phyloP scores from a whole-genome alignment of 2,329 filamentous ascomycete species.

The Graphilbum fragrans region DNA sequence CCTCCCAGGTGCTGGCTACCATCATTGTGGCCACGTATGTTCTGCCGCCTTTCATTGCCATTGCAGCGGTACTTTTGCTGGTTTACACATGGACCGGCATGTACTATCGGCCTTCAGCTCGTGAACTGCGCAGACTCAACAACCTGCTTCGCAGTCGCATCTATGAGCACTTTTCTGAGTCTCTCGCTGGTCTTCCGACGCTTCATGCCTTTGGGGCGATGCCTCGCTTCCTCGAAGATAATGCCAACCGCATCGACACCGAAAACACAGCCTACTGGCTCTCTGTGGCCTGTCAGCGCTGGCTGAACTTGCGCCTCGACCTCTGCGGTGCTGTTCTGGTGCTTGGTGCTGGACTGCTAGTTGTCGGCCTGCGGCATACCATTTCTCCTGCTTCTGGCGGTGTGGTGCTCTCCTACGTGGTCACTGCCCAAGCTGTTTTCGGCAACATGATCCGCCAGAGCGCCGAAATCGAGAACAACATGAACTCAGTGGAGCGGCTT shows the following conservation, averaged over 20 bases:
- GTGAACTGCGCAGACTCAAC: constrained; percentile 87
- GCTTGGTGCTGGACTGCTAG: constrained; percentile 85
- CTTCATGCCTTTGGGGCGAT: constrained; percentile 94
- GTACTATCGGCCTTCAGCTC: constrained; percentile 81
- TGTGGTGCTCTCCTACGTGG: constrained; percentile 86
- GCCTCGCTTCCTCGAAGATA: constrained; percentile 82
- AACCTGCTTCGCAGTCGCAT: constrained; percentile 87
- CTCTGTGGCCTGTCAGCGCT: constrained; percentile 89
- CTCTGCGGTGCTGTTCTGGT: constrained; percentile 79
- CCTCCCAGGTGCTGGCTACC: constrained; percentile 63
- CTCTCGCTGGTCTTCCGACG: constrained; percentile 83
- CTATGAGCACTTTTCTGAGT: constrained; percentile 96
- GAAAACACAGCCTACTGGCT: constrained; percentile 86
- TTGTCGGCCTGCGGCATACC: constrained; percentile 67
- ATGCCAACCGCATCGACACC: constrained; percentile 74
- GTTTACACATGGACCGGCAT: constrained; percentile 73
- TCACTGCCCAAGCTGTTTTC: constrained; percentile 50
- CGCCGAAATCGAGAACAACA: constrained; percentile 91
- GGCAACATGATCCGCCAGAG: constrained; percentile 93
- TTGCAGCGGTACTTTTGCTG: constrained; percentile 69
- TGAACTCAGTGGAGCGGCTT: constrained; percentile 96
- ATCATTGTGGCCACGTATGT: constrained; percentile 76
- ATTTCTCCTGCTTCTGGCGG: constrained; percentile 87
- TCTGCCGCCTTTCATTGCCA: constrained; percentile 81
- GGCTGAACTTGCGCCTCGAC: constrained; percentile 88